A percentile compares a stretch with the other conserved stretches of the same genome.
Conservation (phyloP, 2,329 filamentous ascomycete genomes). For the Aspergillus viridinutans region DNA sequence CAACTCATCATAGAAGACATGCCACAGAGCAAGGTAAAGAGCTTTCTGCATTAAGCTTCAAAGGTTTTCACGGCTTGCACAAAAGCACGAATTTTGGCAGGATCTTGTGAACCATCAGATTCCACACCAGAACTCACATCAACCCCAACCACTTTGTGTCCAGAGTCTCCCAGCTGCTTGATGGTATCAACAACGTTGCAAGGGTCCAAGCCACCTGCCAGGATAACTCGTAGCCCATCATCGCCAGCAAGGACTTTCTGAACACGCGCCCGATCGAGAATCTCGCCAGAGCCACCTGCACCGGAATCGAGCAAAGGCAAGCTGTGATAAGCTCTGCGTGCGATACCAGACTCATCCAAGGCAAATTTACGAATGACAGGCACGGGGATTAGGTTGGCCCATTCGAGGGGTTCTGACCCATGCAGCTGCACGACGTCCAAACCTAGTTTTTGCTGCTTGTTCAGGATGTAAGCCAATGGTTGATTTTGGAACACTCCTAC, state of each 20-base stretch:
- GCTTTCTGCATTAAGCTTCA: conserved; percentile 16
- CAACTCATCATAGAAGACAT: conserved; percentile 4
- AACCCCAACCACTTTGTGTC: conserved; percentile 68
- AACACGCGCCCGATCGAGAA: conserved; percentile 68
- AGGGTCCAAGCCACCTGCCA: conserved; percentile 80
- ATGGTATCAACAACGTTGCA: conserved; percentile 71
- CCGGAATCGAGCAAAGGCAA: conserved; percentile 84
- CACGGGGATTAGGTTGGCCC: conserved; percentile 82
- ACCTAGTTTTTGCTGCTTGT: conserved; percentile 68
- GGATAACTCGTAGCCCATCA: conserved; percentile 65
- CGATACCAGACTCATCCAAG: conserved; percentile 68
- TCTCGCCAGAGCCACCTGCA: conserved; percentile 73
- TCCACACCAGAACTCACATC: conserved; percentile 96
- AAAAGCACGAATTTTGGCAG: conserved; percentile 77
- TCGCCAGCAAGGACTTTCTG: conserved; percentile 64
- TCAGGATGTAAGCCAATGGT: conserved; percentile 73
- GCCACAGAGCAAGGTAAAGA: neutral
- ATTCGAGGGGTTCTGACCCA: conserved; percentile 86
- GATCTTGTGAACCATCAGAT: conserved; percentile 71
- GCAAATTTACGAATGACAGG: conserved; percentile 86
- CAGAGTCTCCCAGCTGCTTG: conserved; percentile 56
- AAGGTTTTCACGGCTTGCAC: conserved; percentile 66
- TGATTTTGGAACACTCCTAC: conserved; percentile 96
- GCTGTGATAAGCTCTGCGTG: conserved; percentile 73
- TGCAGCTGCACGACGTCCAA: conserved; percentile 92